Evolutionary conservation across 176 grass and related monocot genomes (phyloP), one percentile per base, ranked within the genome.

Genomic region (Zea luxurians): DNA sequence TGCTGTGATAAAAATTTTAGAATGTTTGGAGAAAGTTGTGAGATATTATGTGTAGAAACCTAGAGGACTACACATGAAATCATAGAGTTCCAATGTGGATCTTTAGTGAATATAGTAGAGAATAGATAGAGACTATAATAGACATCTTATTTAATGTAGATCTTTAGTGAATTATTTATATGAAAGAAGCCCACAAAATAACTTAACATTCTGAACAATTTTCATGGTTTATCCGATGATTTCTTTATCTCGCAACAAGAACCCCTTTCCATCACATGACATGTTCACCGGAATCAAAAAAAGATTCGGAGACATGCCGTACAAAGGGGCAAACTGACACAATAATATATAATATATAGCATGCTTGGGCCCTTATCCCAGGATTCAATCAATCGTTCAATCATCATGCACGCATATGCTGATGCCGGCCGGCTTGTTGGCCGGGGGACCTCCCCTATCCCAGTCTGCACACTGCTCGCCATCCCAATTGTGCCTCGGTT

Each of bases 261-360:
- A 66, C 27, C 13, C 42, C 18, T 83, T 75, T 75, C 42, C 37
- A 67, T 67, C 71, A 83, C 71, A 41, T 83, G 49, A 38, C 49
- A 68, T 76, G 71, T 83, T 59, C 21, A 4, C 8, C 13, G 71
- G 71, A 66, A 83, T 75, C 69, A 27, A 27, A 57, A 57, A 81
- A 83, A 38, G 27, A 48, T 83, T 75, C 49, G 40, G 50, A 10
- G 38, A 54, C 38, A 57, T 15, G 3, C 71, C 61, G 70, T 82
- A 57, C 70, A 66, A 69, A 57, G 4, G 59, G 48, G 48, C 60
- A 82, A 46, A 61, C 48, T 82, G 70, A 82, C 58, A 76, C 41
- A 61, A 46, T 46, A 73, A 42, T 65, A 63, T n/a, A n/a, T n/a
- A 27, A 27, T 27, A 27, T 27, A 27, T 27, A 64, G 74, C 46